Percentiles rank a stretch among this genome's conserved stretches.
Evolutionary conservation across 2,329 filamentous ascomycete genomes (phyloP).

Genomic region (Aspergillus pseudoglaucus): DNA sequence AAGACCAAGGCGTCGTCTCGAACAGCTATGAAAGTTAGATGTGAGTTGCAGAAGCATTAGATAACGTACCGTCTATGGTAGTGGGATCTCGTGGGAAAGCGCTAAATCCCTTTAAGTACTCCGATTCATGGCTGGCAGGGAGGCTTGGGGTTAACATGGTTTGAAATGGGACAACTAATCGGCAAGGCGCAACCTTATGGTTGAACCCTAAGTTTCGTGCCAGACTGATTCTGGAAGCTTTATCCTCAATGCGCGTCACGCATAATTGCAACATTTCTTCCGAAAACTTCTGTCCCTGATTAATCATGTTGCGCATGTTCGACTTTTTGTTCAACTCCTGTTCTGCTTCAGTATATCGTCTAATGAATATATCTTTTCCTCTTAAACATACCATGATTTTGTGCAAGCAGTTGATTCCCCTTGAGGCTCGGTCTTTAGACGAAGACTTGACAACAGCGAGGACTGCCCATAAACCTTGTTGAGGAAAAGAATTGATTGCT

Average conservation of each 20-base stretch:
- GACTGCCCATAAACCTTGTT: slow-evolving; percentile 85
- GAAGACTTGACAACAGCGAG: slow-evolving; percentile 79
- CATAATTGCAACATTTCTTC: slow-evolving; percentile 76
- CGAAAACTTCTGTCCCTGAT: slow-evolving; percentile 73
- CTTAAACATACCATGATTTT: slow-evolving; percentile 32
- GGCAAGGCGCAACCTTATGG: slow-evolving; percentile 72
- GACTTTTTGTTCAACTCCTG: slow-evolving; percentile 49
- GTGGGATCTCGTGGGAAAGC: slow-evolving; percentile 83
- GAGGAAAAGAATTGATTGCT: slow-evolving; percentile 80
- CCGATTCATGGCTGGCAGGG: slow-evolving; percentile 63
- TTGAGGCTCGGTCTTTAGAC: slow-evolving; percentile 59
- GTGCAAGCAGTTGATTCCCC: slow-evolving; percentile 43
- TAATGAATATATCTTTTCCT: not conserved
- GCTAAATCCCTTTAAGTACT: slow-evolving; percentile 64
- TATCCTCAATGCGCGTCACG: slow-evolving; percentile 66
- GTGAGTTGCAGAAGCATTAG: not conserved
- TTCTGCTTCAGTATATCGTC: slow-evolving; percentile 9
- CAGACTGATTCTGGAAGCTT: slow-evolving; percentile 68
- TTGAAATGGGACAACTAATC: slow-evolving; percentile 84
- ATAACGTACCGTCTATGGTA: slow-evolving; percentile 57
- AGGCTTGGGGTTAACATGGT: slow-evolving; percentile 74
- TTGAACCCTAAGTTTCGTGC: slow-evolving; percentile 74
- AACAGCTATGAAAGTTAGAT: slow-evolving; percentile 47
- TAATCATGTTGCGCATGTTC: slow-evolving; percentile 67
- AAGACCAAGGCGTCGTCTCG: slow-evolving; percentile 83